Conservation (phyloP, 164 flowering plant genomes). For the Sedum album region DNA sequence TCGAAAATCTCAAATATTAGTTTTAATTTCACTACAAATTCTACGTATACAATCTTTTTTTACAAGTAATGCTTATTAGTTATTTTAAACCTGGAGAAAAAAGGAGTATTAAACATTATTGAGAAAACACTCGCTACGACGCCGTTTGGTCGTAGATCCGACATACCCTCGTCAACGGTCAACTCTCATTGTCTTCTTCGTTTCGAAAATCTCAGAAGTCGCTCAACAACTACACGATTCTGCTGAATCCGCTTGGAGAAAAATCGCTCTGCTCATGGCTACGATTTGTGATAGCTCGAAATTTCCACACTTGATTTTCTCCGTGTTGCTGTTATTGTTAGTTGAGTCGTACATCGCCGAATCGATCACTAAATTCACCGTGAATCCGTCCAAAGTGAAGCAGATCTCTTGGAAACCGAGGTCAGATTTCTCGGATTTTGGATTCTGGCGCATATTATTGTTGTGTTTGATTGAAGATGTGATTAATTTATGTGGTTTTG, state of each 20-base stretch:
- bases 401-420: conserved; percentile 7
- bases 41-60: too few relatives aligned
- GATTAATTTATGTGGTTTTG: neutral
- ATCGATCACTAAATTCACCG: neutral
- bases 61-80: too few relatives aligned
- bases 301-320: neutral
- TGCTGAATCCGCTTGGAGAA: neutral
- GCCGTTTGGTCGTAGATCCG: too few relatives aligned
- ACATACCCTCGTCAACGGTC: conserved; percentile 1
- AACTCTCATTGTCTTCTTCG: conserved; percentile 1
- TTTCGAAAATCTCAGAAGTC: neutral
- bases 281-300: neutral
- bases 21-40: too few relatives aligned
- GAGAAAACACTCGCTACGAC: too few relatives aligned
- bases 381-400: conserved; percentile 6
- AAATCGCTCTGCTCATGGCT: conserved; percentile 2
- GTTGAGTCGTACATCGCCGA: conserved; percentile 5
- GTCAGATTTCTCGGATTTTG: neutral
- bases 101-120: too few relatives aligned
- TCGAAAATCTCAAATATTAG: too few relatives aligned
- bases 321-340: neutral
- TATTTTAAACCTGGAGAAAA: too few relatives aligned
- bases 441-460: too few relatives aligned
- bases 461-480: neutral
- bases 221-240: neutral